These are phyloP conservation scores for Zygoascus ofunaensis DNA, from an alignment of 805 yeast species.

Conservation along the genomic window DNA sequence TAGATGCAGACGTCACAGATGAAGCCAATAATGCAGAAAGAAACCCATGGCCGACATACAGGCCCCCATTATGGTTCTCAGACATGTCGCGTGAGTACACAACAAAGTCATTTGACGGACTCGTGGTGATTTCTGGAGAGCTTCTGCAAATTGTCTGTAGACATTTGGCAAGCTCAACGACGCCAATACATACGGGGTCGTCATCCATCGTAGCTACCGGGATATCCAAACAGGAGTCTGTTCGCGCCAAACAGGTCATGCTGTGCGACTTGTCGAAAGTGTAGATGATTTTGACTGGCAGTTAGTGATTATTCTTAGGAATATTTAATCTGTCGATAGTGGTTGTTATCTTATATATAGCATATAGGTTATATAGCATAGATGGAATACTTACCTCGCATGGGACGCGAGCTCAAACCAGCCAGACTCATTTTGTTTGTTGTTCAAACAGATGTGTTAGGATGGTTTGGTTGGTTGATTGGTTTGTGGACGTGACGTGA, in stretches of 20 bases:
- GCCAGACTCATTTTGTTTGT: too few species aligned
- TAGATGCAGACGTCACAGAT: not conserved
- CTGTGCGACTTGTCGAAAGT: constrained; percentile 28
- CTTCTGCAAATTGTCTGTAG: constrained; percentile 26
- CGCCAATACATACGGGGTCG: constrained; percentile 20
- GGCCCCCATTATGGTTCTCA: constrained; percentile 27
- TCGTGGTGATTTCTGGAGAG: constrained; percentile 31
- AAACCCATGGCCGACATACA: constrained; percentile 34
- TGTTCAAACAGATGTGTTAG: too few species aligned
- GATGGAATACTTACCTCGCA: constrained; percentile 15
- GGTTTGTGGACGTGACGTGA: too few species aligned
- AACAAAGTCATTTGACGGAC: constrained; percentile 27
- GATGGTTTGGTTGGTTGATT: too few species aligned
- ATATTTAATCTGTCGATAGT: too few species aligned
- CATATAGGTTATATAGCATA: too few species aligned
- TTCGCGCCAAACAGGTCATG: constrained; percentile 29
- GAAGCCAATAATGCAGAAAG: constrained; percentile 19
- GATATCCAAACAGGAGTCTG: constrained; percentile 17
- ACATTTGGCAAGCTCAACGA: constrained; percentile 27
- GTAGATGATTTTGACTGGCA: constrained; percentile 29
- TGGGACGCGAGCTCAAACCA: constrained; percentile 11
- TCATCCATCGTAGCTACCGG: constrained; percentile 22
- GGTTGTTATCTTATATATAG: too few species aligned
- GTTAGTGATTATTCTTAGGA: too few species aligned
- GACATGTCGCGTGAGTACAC: constrained; percentile 33